Percentiles rank a stretch among this genome's conserved stretches.
Conservation (phyloP, 768 basidiomycete genomes). For the Mycena sanguinolenta region DNA sequence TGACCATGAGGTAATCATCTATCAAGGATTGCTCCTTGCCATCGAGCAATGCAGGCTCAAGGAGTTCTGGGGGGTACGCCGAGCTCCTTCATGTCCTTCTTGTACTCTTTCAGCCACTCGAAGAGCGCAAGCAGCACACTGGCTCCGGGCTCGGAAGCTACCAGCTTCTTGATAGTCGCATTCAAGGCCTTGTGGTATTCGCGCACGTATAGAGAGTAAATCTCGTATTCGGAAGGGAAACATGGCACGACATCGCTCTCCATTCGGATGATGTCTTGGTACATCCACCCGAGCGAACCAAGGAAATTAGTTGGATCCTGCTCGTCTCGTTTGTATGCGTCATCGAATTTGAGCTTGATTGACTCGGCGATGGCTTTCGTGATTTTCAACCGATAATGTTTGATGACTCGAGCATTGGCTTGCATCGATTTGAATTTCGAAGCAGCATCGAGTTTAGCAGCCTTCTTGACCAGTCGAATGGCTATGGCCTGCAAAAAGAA, state of each 20-base stretch:
- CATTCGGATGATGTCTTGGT: constrained; percentile 94
- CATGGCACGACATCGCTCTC: constrained; percentile 90
- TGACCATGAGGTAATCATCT: constrained; percentile 94
- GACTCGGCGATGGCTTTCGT: constrained; percentile 84
- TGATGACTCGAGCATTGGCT: constrained; percentile 92
- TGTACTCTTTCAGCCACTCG: constrained; percentile 97
- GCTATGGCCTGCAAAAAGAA: constrained; percentile 79
- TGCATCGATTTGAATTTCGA: constrained; percentile 94
- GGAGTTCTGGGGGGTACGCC: constrained; percentile 82
- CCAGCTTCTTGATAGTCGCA: constrained; percentile 75
- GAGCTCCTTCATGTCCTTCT: constrained; percentile 94
- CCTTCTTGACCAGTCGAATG: constrained; percentile 94
- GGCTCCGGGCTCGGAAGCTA: constrained; percentile 87
- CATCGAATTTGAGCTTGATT: constrained; percentile 78
- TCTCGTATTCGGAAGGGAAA: constrained; percentile 94
- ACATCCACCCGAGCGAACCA: constrained; percentile 88
- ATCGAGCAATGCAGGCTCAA: constrained; percentile 92
- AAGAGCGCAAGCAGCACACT: constrained; percentile 87
- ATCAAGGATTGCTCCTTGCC: constrained; percentile 95
- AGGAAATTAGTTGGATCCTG: constrained; percentile 81
- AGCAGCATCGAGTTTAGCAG: constrained; percentile 92
- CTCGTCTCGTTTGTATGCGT: constrained; percentile 72
- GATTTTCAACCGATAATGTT: constrained; percentile 94
- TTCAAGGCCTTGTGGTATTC: constrained; percentile 93
- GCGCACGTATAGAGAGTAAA: constrained; percentile 84